phyloP scores from a whole-genome alignment of 371 early-diverging fungal species.

The Mucor plumbeus region DNA sequence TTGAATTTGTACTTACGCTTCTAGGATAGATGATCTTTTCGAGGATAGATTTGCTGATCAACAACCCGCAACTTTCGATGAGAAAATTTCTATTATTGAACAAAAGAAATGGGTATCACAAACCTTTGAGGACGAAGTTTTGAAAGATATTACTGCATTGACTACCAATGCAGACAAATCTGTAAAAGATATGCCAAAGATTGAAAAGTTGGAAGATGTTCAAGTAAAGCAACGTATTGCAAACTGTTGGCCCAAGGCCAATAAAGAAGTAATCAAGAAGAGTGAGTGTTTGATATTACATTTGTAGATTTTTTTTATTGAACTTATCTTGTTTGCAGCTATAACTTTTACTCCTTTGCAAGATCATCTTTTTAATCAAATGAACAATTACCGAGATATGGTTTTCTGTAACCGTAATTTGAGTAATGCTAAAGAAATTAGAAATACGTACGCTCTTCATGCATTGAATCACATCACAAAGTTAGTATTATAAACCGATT shows the following conservation, averaged over 20 bases:
- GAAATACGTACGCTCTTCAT: slow-evolving; percentile 80
- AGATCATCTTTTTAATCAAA: slow-evolving; percentile 61
- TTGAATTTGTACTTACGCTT: not conserved
- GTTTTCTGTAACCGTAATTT: slow-evolving; percentile 70
- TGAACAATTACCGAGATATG: slow-evolving; percentile 81
- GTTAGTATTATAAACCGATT: slow-evolving; percentile 34
- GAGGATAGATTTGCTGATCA: slow-evolving; percentile 55
- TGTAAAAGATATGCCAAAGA: slow-evolving; percentile 34
- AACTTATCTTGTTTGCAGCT: not conserved
- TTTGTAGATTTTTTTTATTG: not conserved
- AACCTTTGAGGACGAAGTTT: slow-evolving; percentile 47
- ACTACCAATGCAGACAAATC: slow-evolving; percentile 35
- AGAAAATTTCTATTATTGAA: slow-evolving; percentile 52
- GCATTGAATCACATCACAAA: slow-evolving; percentile 90
- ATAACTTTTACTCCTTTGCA: slow-evolving; percentile 61
- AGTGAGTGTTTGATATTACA: not conserved
- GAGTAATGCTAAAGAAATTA: slow-evolving; percentile 69
- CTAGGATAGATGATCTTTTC: slow-evolving; percentile 30
- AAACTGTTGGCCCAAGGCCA: slow-evolving; percentile 42
- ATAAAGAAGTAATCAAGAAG: slow-evolving; percentile 26
- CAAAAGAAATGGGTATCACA: slow-evolving; percentile 54
- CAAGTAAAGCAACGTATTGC: slow-evolving; percentile 42
- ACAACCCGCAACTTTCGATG: slow-evolving; percentile 47
- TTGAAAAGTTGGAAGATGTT: slow-evolving; percentile 31
- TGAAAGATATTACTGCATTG: slow-evolving; percentile 51